phyloP scores from a whole-genome alignment of 495 filamentous ascomycete species.

The Hyaloscypha variabilis region DNA sequence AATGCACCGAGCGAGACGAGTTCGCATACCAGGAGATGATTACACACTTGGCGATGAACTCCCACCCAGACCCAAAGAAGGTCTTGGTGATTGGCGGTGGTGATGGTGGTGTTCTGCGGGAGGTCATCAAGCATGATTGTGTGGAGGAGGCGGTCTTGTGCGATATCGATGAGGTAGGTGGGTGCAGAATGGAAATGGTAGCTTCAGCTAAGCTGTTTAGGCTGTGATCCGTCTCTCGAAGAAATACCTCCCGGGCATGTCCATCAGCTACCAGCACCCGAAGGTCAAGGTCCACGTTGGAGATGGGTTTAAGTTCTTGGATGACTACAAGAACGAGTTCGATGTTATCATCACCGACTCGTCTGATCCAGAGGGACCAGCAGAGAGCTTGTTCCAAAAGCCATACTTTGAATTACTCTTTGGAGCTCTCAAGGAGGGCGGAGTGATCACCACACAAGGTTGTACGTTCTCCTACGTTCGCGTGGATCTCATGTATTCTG shows the following conservation, averaged over 20 bases:
- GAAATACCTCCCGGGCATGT: constrained; percentile 96
- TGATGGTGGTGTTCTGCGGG: constrained; percentile 94
- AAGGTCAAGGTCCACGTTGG: constrained; percentile 89
- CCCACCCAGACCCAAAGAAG: constrained; percentile 96
- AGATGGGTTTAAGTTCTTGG: constrained; percentile 97
- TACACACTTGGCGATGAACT: constrained; percentile 97
- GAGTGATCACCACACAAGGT: constrained; percentile 99
- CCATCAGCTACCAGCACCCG: constrained; percentile 88
- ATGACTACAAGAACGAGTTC: constrained; percentile 90
- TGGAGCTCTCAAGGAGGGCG: constrained; percentile 87
- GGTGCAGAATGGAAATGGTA: not conserved
- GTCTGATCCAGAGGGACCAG: constrained; percentile 94
- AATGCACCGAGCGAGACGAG: constrained; percentile 97
- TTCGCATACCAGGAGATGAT: constrained; percentile 99
- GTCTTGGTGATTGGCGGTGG: constrained; percentile 97
- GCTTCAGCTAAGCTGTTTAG: constrained; percentile 40
- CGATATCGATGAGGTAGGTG: constrained; percentile 92
- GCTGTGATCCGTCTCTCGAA: constrained; percentile 98
- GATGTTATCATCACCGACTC: constrained; percentile 99
- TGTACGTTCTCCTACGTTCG: constrained; percentile 81
- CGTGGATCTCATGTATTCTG: constrained; percentile 26
- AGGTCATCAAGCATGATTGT: constrained; percentile 96
- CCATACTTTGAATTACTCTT: constrained; percentile 94
- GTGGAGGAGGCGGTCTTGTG: constrained; percentile 93
- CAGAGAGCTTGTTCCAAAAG: constrained; percentile 96